Evolutionary conservation across 1,284 basidiomycete species (phyloP).

Genomic region (Apiotrichum laibachii): DNA sequence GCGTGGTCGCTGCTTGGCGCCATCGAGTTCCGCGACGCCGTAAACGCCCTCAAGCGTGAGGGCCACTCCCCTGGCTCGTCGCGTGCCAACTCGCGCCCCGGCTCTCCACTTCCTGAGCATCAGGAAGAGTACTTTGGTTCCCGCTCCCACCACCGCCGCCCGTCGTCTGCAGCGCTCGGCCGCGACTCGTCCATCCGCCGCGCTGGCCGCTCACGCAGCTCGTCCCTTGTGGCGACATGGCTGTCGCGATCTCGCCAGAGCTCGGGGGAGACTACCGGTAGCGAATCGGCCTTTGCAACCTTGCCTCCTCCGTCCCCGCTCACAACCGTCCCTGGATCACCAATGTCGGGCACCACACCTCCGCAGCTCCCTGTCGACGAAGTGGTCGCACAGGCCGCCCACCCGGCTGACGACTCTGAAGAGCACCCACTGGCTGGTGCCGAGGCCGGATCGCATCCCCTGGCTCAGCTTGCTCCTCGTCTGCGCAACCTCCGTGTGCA

Average conservation of each 20-base stretch:
- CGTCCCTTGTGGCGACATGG: neutral
- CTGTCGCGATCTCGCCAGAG: conserved; percentile 1
- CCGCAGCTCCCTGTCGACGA: neutral
- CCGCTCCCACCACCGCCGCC: conserved; percentile 9
- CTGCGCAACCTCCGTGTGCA: neutral
- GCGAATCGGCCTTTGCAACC: neutral
- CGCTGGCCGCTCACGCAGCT: neutral
- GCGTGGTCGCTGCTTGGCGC: conserved; percentile 22
- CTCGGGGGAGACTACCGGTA: neutral
- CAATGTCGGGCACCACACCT: neutral
- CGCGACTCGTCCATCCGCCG: neutral
- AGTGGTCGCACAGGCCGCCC: neutral
- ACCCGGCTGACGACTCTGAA: neutral
- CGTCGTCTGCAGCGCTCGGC: conserved; percentile 1
- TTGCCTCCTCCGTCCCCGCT: neutral
- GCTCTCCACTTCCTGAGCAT: neutral
- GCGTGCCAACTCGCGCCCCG: neutral
- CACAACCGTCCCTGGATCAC: conserved; percentile 5
- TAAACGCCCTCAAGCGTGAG: conserved; percentile 66
- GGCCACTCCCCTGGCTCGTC: conserved; percentile 30
- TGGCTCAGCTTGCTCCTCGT: neutral
- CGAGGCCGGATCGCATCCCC: neutral
- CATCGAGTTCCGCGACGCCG: conserved; percentile 52
- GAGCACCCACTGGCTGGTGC: neutral
- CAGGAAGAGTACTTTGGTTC: conserved; percentile 14